Evolutionary conservation across 805 yeast species (phyloP), one percentile per base, ranked within the genome.

Genomic region (Metschnikowia koreensis): DNA sequence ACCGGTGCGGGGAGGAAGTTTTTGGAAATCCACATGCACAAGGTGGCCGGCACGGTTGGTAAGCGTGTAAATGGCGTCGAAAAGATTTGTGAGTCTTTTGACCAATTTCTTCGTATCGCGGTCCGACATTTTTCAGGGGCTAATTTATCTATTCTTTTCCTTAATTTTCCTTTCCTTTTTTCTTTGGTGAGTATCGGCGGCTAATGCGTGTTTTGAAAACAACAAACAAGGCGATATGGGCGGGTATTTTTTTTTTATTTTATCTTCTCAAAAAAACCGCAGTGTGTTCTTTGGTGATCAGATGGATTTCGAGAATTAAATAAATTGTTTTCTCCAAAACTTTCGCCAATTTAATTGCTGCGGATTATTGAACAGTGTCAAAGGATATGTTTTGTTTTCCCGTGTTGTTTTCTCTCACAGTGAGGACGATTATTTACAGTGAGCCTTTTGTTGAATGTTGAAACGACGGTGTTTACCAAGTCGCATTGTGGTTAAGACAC

Each of bases 1-100:
- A 39, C 81, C 84, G 56, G 81, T 84, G 63, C 81, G 77, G 54
- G 79, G 81, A 1, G 97, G 97, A 36, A 92, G 77, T 41, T 82
- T 78, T 55, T 84, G 87, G 69, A 89, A 89, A 36, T 83, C 82
- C 46, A 70, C 76, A 46, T 77, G 75, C 44, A 82, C 75, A 42
- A 70, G 72, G 41, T 74, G 63, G 27, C 81, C 85, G 4, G 66
- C 66, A 1, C 57, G 50, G 62, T 79, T 81, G 37, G 64, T 66
- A 54, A 79, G 63, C 54, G 62, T 61, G 53, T 72, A 72, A 28
- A 79, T 61, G 43, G 69, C 70, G 43, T 76, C 80, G 54, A 68
- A 71, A 31, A 70, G 61, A 28, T 60, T 57, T 38, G 56, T 63
- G 44, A 74, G 64, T 47, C 70, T 63, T 44, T 63, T 61, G 47